Conservation (phyloP, 345 rosid species). For the Nasturtium officinale region DNA sequence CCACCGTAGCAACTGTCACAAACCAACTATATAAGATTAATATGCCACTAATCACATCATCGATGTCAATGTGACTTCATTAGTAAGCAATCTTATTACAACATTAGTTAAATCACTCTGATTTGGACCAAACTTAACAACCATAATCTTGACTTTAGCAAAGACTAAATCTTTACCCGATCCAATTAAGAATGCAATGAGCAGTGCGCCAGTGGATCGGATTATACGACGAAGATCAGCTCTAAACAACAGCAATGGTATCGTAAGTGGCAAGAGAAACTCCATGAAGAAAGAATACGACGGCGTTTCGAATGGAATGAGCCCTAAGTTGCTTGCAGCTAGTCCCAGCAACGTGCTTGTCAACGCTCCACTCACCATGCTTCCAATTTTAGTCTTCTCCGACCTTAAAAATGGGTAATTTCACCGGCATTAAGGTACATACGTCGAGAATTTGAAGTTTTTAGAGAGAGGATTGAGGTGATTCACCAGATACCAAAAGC, state of each 20-base stretch:
- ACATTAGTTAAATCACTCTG: neutral
- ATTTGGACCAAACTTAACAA: neutral
- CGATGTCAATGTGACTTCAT: slow-evolving; percentile 6
- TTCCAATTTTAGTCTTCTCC: slow-evolving; percentile 79
- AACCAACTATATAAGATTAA: slow-evolving; percentile 9
- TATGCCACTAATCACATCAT: slow-evolving; percentile 1
- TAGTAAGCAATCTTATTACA: neutral
- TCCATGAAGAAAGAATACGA: slow-evolving; percentile 64
- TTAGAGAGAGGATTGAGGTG: neutral
- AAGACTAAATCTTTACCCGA: slow-evolving; percentile 50
- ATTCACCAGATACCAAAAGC: slow-evolving; percentile 82
- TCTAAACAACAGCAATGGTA: slow-evolving; percentile 74
- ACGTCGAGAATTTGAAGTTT: neutral
- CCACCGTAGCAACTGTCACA: slow-evolving; percentile 64
- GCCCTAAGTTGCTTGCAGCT: slow-evolving; percentile 74
- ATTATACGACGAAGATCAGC: slow-evolving; percentile 73
- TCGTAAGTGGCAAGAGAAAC: slow-evolving; percentile 70
- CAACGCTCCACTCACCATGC: slow-evolving; percentile 73
- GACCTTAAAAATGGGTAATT: slow-evolving; percentile 49
- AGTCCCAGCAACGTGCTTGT: slow-evolving; percentile 80
- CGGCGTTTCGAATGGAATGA: slow-evolving; percentile 62
- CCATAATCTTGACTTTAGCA: neutral
- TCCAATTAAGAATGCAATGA: slow-evolving; percentile 76
- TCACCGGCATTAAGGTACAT: neutral
- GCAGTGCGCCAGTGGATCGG: slow-evolving; percentile 64